These are phyloP conservation scores for Aspergillus wentii DNA, from an alignment of 495 filamentous ascomycete genomes.

Conservation along the genomic window DNA sequence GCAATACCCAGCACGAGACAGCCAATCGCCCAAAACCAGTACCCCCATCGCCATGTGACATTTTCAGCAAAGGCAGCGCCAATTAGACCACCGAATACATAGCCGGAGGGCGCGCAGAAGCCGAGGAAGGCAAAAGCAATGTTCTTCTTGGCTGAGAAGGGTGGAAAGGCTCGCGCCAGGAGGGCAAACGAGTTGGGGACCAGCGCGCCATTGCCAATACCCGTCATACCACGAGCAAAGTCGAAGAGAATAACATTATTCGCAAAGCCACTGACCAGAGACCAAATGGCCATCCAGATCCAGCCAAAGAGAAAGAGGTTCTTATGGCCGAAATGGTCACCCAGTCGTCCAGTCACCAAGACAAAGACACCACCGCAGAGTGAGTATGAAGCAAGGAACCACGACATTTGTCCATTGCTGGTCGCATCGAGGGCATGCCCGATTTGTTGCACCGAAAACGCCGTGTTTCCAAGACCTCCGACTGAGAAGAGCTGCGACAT, in stretches of 20 bases:
- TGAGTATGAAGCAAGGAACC: constrained; percentile 50
- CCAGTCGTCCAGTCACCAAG: constrained; percentile 49
- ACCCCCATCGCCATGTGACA: constrained; percentile 59
- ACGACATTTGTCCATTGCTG: constrained; percentile 27
- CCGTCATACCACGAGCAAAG: constrained; percentile 50
- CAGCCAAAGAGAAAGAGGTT: constrained; percentile 48
- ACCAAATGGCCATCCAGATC: constrained; percentile 52
- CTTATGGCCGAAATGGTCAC: constrained; percentile 53
- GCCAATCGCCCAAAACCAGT: constrained; percentile 46
- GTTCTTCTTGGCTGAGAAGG: constrained; percentile 44
- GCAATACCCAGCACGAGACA: constrained; percentile 45
- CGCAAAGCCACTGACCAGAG: constrained; percentile 31
- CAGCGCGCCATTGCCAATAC: constrained; percentile 51
- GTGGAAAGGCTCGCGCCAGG: constrained; percentile 47
- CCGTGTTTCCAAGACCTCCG: constrained; percentile 15
- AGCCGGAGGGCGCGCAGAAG: constrained; percentile 50
- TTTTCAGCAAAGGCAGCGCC: constrained; percentile 38
- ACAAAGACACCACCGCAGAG: constrained; percentile 57
- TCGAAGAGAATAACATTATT: constrained; percentile 45
- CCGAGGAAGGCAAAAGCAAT: constrained; percentile 58
- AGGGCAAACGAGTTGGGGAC: constrained; percentile 56
- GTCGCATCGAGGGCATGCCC: constrained; percentile 12
- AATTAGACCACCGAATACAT: constrained; percentile 42
- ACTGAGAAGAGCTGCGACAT: constrained; percentile 24
- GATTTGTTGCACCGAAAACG: constrained; percentile 19